Percentiles rank a stretch among this genome's conserved stretches.
These are phyloP conservation scores for Prunus davidiana DNA, from an alignment of 306 rosid species.

Conservation along the genomic window DNA sequence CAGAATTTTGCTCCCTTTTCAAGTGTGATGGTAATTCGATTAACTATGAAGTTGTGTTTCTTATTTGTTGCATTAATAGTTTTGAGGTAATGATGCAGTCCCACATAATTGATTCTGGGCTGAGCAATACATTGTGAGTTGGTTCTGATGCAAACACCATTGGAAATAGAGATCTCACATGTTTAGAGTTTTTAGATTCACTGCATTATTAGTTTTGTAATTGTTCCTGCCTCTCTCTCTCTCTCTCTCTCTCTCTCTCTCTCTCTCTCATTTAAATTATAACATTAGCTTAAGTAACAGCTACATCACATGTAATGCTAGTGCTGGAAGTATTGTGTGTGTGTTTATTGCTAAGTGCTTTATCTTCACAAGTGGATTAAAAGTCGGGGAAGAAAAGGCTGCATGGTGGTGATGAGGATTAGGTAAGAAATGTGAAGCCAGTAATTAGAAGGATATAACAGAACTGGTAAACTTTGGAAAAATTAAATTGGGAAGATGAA, in stretches of 20 bases:
- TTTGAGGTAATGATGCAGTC: neutral
- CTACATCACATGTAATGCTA: slow-evolving; percentile 1
- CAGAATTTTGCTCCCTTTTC: slow-evolving; percentile 78
- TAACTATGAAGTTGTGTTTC: neutral
- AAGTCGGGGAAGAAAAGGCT: neutral
- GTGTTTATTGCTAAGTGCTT: too few species aligned
- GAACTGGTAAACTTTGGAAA: neutral
- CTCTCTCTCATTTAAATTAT: neutral
- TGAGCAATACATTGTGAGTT: neutral
- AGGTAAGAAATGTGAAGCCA: neutral
- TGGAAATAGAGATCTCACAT: neutral
- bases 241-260: too few species aligned
- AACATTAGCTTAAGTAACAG: neutral
- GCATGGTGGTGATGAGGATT: neutral
- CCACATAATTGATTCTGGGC: neutral
- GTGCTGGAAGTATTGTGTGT: neutral
- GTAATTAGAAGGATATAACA: too few species aligned
- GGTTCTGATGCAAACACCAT: neutral
- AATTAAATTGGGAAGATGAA: neutral
- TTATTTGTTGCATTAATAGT: neutral
- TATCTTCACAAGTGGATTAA: neutral
- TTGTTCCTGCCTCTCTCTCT: neutral
- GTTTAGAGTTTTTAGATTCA: neutral
- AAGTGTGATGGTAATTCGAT: slow-evolving; percentile 70
- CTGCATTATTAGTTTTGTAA: neutral